Evolutionary conservation across 768 basidiomycete genomes (phyloP), one percentile per base, ranked within the genome.

Genomic region (Suillus plorans): DNA sequence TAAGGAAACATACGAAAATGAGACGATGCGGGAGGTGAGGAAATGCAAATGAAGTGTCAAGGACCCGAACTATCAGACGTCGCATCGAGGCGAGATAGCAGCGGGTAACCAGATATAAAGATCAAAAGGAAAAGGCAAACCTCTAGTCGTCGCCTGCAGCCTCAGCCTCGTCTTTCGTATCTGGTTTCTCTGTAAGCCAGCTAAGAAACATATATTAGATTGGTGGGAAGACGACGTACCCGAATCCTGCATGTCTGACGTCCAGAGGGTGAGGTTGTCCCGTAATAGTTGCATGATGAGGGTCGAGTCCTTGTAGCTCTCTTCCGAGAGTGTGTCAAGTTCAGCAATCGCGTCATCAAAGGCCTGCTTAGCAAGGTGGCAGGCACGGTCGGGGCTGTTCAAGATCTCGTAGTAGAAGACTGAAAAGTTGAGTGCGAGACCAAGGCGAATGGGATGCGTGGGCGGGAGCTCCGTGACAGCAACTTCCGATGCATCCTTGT

Each of bases 401-500:
- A 97, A 89, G 78, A 98, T 97, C 81, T 98, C 96, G 83, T 97
- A 97, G 87, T 98, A 98, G 87, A 99, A 98, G 59, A 99, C 96
- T 62, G 95, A 97, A 88, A 98, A 98, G 88, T 99, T 99, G 75
- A 99, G 86, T 55, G 96, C 96, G 63, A 99, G 92, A 80, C 97
- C 97, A 68, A 99, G 93, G 74, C 96, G 95, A 81, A 98, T 98
- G 68, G 95, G 96, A 82, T 97, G 96, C 76, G 95, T 97, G 37
- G 93, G 92, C 31, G 91, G 94, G 52, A 99, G 91, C 80, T 97
- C 94, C 60, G 91, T 95, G 72, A 96, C 91, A 71, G 96, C 96
- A 77, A 98, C 95, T 68, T 97, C 94, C 59, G 96, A 97, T 62
- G 96, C 96, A 62, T 93, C 92, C 88, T 98, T 97, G 90, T 98